These are phyloP conservation scores for Sporothrix globosa DNA, from an alignment of 2,329 filamentous ascomycete species.

Conservation along the genomic window DNA sequence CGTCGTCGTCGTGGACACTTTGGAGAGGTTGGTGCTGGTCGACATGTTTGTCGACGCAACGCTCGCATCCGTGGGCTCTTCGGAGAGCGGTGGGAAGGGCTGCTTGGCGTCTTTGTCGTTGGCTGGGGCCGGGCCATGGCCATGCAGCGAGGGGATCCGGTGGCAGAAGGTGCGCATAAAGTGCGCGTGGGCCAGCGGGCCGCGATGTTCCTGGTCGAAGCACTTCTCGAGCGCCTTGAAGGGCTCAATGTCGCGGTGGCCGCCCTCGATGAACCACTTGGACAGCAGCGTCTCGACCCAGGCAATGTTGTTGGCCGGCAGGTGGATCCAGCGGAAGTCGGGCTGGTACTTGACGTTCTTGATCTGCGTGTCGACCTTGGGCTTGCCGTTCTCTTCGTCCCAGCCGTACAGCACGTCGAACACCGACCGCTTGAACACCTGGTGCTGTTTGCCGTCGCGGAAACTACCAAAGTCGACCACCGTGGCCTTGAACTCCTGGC, in stretches of 20 bases:
- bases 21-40: background rate
- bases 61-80: conserved; percentile 40
- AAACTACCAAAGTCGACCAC: conserved; percentile 56
- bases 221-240: conserved; percentile 65
- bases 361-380: conserved; percentile 51
- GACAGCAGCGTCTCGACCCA: conserved; percentile 67
- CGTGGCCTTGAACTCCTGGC: conserved; percentile 55
- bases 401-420: conserved; percentile 57
- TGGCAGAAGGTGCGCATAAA: conserved; percentile 65
- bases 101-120: conserved; percentile 42
- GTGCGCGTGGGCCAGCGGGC: conserved; percentile 60
- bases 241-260: conserved; percentile 63
- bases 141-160: conserved; percentile 46
- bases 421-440: conserved; percentile 53
- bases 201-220: conserved; percentile 64
- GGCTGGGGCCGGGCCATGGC: conserved; percentile 35
- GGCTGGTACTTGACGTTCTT: conserved; percentile 52
- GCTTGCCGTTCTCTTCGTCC: conserved; percentile 51
- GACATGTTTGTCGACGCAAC: conserved; percentile 28
- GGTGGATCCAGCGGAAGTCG: conserved; percentile 57
- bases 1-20: background rate
- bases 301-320: conserved; percentile 59
- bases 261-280: conserved; percentile 66
- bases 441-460: conserved; percentile 46
- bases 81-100: conserved; percentile 39